Evolutionary conservation across 164 flowering plant species (phyloP).

Genomic region (grape (Vitis vinifera)): DNA sequence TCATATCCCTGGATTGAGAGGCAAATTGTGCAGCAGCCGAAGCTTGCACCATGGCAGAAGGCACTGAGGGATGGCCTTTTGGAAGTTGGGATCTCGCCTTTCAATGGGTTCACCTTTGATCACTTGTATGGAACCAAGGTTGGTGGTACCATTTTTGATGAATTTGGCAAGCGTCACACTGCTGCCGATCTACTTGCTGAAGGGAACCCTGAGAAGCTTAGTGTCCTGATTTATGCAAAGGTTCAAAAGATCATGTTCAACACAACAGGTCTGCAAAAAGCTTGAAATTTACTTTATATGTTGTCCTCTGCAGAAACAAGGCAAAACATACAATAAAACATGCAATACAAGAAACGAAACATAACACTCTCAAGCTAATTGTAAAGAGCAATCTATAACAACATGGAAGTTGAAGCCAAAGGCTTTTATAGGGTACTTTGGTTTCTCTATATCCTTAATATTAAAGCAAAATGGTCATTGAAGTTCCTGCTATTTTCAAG

Average conservation of each 20-base stretch:
- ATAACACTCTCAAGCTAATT: no score
- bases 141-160: slow-evolving; percentile 87
- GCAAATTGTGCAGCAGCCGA: slow-evolving; percentile 65
- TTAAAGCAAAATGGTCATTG: no score
- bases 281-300: no score
- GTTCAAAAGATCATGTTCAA: slow-evolving; percentile 72
- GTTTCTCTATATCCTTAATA: no score
- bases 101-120: slow-evolving; percentile 86
- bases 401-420: not conserved
- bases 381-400: no score
- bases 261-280: slow-evolving; percentile 40
- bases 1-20: slow-evolving; percentile 89
- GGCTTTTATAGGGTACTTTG: no score
- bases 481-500: no score
- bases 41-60: slow-evolving; percentile 64
- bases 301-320: no score
- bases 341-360: no score
- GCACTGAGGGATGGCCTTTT: slow-evolving; percentile 71
- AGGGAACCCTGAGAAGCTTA: slow-evolving; percentile 52
- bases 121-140: slow-evolving; percentile 87
- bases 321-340: no score
- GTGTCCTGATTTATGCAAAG: slow-evolving; percentile 67
- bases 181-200: slow-evolving; percentile 80
- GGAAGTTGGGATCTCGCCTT: slow-evolving; percentile 76
- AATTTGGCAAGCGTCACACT: slow-evolving; percentile 70